Evolutionary conservation across 1,284 basidiomycete species (phyloP), one percentile per base, ranked within the genome.

Genomic region (Sporisorium iseilematis-ciliati): DNA sequence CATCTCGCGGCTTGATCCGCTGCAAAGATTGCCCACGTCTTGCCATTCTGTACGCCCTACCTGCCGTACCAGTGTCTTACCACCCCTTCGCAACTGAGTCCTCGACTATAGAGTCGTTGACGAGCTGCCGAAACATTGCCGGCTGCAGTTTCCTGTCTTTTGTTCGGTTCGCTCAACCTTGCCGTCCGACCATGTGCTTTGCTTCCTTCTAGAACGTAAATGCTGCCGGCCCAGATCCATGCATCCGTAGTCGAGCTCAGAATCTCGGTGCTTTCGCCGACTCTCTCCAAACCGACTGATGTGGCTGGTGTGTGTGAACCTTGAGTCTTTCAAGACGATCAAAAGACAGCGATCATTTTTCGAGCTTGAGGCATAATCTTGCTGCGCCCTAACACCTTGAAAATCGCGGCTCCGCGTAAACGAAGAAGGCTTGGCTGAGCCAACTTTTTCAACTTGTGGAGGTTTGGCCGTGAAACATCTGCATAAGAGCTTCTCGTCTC

Each of bases 171-270:
- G 35, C 38, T 8, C 2, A 5, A 18, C 14, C 7, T 52, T 63
- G 62, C 62, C 62, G 55, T 51, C 16, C 25, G 23, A 64, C 62
- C 62, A 64, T 57, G 62, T 53, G 62, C 23, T 40, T 45, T 29
- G n/a, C 20, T 14, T 46, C 10, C 43, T 43, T 43, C 26, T 29
- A 26, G 8, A 52, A 21, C 12, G 12, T 8, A 14, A 20, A 23
- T 33, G 21, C 31, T 35, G 54, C 42, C 43, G 31, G 23, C n/a
- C 38, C 31, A 12, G 20, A 20, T 23, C 8, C 16, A n/a, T 5
- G 6, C 29, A 18, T 50, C 48, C 48, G 11, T 29, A 7, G 11
- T 12, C 21, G 3, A 26, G 7, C 26, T 31, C 26, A 10, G 25
- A 3, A 18, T n/a, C 26, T 33, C 48, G 48, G 26, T 21, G 29